Evolutionary conservation across 164 flowering plant genomes (phyloP), one percentile per base, ranked within the genome.

Genomic region (Echeveria elegans): DNA sequence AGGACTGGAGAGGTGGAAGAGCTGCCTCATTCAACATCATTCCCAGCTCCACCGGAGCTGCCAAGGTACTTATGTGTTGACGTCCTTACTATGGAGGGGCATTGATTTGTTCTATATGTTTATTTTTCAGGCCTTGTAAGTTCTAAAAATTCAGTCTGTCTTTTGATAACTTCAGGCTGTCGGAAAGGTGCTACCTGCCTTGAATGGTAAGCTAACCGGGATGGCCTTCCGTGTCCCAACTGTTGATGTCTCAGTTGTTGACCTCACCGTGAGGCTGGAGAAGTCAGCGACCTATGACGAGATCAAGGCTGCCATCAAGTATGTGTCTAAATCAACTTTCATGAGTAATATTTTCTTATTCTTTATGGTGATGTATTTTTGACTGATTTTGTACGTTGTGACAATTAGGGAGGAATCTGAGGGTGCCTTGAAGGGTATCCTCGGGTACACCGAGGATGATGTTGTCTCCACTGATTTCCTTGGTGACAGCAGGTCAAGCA

Each of bases 1-100:
- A 80, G 79, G 83, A 82, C 63, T 82, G 83, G 83, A 78, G 86
- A 74, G 83, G 83, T 77, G 86, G 83, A 72, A 77, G 86, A 70
- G 86, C 83, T 67, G 86, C 83, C 50, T 78, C 83, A 29, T 78
- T 77, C 76, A 82, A 80, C 73, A 82, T 82, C 76, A 80, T 82
- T 72, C 83, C 83, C 15, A 80, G 82, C 82, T 76, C 80, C 52
- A 82, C 86, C 59, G 83, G 86, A 16, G 86, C 86, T 73, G 86
- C 86, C 15, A 82, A 80, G 82, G 85, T 77, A 75, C 14, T 21
- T n/a, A n/a, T n/a, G 7, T 7, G 7, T 7, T 34, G 3, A 3
- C 37, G 37, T 34, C 37, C 3, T 3, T 34, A 7, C 5, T 34
- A 3, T 34, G 37, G 37, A 3, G 37, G n/a, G 37, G 3, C 37